A percentile compares a stretch with the other conserved stretches of the same genome.
Evolutionary conservation across 495 filamentous ascomycete species (phyloP).

Genomic region (Entonaema liquescens): DNA sequence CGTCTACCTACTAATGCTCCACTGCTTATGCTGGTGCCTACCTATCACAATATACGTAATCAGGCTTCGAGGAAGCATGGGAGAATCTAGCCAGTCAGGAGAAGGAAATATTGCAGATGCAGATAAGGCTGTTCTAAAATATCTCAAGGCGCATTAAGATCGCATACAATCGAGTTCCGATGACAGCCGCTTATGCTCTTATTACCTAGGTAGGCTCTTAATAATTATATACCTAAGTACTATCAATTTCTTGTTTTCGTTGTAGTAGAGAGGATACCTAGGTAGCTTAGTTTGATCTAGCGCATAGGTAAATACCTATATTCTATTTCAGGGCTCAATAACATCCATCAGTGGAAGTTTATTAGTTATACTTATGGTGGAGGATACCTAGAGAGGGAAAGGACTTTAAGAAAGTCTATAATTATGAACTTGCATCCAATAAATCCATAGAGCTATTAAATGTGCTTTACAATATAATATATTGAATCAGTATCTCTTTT

Average conservation of each 20-base stretch:
- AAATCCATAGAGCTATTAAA: not conserved
- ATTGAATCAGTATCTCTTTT: too few species aligned
- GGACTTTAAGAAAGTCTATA: too few species aligned
- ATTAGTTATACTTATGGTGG: too few species aligned
- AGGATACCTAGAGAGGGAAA: too few species aligned
- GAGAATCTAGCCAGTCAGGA: not conserved
- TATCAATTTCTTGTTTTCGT: too few species aligned
- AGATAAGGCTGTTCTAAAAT: not conserved
- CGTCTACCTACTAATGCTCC: not conserved
- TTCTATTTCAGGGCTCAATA: too few species aligned
- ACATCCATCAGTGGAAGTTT: too few species aligned
- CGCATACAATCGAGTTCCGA: not conserved
- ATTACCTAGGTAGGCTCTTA: not conserved
- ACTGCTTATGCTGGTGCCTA: not conserved
- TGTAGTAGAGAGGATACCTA: too few species aligned
- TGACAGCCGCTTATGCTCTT: not conserved
- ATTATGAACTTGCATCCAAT: not conserved
- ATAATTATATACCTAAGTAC: too few species aligned
- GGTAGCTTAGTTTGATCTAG: too few species aligned
- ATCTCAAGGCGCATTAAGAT: not conserved
- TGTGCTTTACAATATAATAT: not conserved
- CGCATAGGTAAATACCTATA: too few species aligned
- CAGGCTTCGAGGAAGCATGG: not conserved
- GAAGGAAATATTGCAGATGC: not conserved
- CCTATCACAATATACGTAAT: not conserved